Percentiles rank a stretch among this genome's conserved stretches.
phyloP scores from a whole-genome alignment of 1,284 basidiomycete genomes.

The Irpex sp. region DNA sequence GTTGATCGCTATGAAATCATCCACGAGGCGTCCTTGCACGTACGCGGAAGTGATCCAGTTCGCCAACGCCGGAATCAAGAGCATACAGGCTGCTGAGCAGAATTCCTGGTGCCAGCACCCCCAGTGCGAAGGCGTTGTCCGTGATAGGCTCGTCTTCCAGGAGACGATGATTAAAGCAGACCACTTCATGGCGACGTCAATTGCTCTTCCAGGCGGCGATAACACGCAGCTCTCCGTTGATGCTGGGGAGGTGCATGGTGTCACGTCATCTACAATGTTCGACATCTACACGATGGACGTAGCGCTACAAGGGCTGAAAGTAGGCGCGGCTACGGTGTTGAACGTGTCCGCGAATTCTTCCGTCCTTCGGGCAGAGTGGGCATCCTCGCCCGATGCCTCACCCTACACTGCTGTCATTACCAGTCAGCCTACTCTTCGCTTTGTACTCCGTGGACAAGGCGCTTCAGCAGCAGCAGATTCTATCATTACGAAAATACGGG shows the following conservation, averaged over 20 bases:
- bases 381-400: too few species aligned
- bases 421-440: too few species aligned
- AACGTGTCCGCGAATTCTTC: neutral
- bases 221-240: neutral
- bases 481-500: too few species aligned
- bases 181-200: neutral
- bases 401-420: too few species aligned
- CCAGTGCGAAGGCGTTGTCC: slow-evolving; percentile 1
- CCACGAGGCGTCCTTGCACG: neutral
- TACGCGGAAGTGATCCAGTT: neutral
- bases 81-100: neutral
- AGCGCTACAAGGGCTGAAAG: neutral
- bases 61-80: neutral
- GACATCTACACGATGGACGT: neutral
- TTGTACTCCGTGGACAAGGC: too few species aligned
- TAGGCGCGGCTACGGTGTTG: neutral
- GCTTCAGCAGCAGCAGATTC: too few species aligned
- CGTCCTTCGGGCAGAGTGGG: too few species aligned
- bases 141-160: slow-evolving; percentile 8
- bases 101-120: neutral
- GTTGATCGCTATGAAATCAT: neutral
- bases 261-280: neutral
- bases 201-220: neutral
- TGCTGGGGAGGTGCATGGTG: neutral
- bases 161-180: neutral